phyloP scores from a whole-genome alignment of 805 yeast genomes.

The Blastobotrys americana region DNA sequence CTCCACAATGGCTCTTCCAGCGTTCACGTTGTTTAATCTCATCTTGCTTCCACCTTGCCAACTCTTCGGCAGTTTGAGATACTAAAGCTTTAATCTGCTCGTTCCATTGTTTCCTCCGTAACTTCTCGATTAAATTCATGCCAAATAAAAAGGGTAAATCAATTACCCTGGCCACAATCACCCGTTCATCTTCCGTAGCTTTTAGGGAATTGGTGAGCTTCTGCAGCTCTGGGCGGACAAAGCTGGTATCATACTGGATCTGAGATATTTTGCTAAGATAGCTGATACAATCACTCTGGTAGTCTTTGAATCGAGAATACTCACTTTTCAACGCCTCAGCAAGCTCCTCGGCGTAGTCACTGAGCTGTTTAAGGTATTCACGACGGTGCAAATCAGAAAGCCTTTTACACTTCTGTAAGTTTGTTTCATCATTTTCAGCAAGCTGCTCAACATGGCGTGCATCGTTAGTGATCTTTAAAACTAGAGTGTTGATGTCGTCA shows the following conservation, averaged over 20 bases:
- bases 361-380: constrained; percentile 26
- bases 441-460: constrained; percentile 21
- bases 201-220: constrained; percentile 21
- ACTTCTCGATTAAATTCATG: constrained; percentile 29
- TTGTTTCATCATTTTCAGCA: constrained; percentile 15
- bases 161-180: constrained; percentile 28
- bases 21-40: constrained; percentile 49
- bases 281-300: constrained; percentile 5
- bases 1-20: constrained; percentile 61
- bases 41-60: constrained; percentile 48
- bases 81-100: constrained; percentile 16
- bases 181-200: constrained; percentile 25
- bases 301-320: constrained; percentile 3
- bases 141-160: constrained; percentile 35
- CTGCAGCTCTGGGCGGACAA: constrained; percentile 24
- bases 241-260: constrained; percentile 25
- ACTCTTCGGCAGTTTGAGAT: constrained; percentile 40
- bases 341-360: constrained; percentile 19
- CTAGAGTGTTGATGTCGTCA: constrained; percentile 23
- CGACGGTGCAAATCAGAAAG: constrained; percentile 22
- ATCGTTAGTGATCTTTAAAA: constrained; percentile 21
- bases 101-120: constrained; percentile 29
- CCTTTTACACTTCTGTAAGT: constrained; percentile 16
- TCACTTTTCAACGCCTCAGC: constrained; percentile 11
- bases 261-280: constrained; percentile 19